Evolutionary conservation across 352 stramenopile species (phyloP).

Genomic region (Pythium brassicae): DNA sequence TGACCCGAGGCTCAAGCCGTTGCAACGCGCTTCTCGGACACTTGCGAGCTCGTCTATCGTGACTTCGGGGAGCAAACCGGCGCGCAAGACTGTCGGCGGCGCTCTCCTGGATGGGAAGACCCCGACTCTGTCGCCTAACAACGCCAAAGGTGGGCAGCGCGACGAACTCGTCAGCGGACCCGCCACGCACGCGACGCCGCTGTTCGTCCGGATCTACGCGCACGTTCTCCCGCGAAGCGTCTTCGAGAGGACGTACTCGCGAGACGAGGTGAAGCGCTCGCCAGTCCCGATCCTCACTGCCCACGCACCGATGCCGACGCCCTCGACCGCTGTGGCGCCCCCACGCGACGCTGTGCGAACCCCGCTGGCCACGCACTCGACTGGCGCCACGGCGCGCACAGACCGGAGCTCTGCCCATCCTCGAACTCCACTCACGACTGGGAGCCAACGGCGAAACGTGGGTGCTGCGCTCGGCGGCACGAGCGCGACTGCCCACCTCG

Average conservation of each 20-base stretch:
- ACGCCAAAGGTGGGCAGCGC: constrained; percentile 7
- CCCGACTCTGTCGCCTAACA: not conserved
- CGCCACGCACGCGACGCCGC: constrained; percentile 6
- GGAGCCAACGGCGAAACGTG: not conserved
- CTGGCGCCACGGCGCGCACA: not conserved
- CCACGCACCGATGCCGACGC: not conserved
- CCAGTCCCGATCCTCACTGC: constrained; percentile 20
- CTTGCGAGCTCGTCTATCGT: constrained; percentile 3
- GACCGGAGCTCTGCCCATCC: not conserved
- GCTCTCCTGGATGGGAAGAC: not conserved
- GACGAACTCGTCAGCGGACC: not conserved
- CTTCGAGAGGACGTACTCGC: constrained; percentile 48
- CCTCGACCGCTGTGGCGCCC: not conserved
- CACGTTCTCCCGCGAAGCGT: constrained; percentile 47
- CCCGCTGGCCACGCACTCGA: not conserved
- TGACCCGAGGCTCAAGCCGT: not conserved
- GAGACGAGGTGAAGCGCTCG: constrained; percentile 24
- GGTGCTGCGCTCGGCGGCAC: not conserved
- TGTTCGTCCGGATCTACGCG: constrained; percentile 53
- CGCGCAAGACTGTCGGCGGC: constrained; percentile 2
- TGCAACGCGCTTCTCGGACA: constrained; percentile 11
- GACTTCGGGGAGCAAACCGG: not conserved
- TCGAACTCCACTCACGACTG: constrained; percentile 7
- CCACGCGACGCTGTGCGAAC: constrained; percentile 1
- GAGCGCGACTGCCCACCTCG: not conserved